Evolutionary conservation across 169 alveolate genomes (phyloP).

Genomic region (Eimeria praecox): DNA sequence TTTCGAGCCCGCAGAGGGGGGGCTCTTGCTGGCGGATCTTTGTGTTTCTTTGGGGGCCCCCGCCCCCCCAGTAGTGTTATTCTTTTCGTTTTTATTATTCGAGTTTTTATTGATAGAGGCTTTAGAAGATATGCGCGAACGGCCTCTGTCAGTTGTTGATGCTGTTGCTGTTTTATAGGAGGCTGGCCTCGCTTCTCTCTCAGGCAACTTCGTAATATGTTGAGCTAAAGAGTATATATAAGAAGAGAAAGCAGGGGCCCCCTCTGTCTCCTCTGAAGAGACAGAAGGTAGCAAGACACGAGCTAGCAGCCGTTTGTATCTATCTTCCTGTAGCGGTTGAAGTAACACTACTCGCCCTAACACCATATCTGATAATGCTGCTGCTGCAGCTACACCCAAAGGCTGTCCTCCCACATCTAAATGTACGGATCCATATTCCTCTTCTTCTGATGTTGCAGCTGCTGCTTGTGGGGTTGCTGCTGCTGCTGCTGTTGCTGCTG

Average conservation of each 20-base stretch:
- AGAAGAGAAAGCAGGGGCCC: neutral
- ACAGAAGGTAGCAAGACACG: constrained; percentile 21
- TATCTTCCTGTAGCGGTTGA: constrained; percentile 26
- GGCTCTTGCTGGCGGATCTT: neutral
- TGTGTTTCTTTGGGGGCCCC: neutral
- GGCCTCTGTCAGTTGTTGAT: too few relatives aligned
- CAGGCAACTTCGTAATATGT: neutral
- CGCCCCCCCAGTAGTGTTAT: neutral
- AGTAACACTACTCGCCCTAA: constrained; percentile 18
- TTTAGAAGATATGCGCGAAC: too few relatives aligned
- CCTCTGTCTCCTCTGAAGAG: neutral
- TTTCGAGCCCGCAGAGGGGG: too few relatives aligned
- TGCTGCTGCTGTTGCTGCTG: neutral
- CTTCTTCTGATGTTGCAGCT: neutral
- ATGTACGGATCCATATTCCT: neutral
- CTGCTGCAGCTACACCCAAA: constrained; percentile 35
- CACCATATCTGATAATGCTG: constrained; percentile 14
- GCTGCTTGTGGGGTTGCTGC: neutral
- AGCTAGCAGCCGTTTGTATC: neutral
- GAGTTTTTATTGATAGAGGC: too few relatives aligned
- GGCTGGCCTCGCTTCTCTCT: neutral
- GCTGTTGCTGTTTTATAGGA: neutral
- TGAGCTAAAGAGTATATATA: neutral
- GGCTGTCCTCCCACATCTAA: constrained; percentile 52
- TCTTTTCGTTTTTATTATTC: too few relatives aligned